Percentiles rank a stretch among this genome's conserved stretches.
These are phyloP conservation scores for Nemophila menziesii DNA, from an alignment of 257 asterid genomes.

Conservation along the genomic window DNA sequence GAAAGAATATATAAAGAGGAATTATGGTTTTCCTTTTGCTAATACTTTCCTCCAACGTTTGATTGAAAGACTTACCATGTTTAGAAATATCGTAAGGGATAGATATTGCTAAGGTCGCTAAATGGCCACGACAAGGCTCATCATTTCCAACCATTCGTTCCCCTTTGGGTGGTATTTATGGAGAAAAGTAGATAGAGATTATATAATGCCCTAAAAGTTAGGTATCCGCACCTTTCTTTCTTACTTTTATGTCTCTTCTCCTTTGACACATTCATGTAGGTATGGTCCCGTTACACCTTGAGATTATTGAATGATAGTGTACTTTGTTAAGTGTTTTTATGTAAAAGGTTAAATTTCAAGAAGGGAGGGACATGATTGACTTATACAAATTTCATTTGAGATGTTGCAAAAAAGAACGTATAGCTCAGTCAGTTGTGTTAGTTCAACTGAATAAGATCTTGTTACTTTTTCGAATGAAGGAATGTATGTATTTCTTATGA, in stretches of 20 bases:
- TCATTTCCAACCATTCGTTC: slow-evolving; percentile 12
- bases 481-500: too few species aligned
- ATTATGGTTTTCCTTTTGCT: background rate
- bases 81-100: slow-evolving; percentile 17
- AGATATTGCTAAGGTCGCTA: slow-evolving; percentile 11
- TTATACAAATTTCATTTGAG: too few species aligned
- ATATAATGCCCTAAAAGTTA: background rate
- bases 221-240: slow-evolving; percentile 3
- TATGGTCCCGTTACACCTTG: background rate
- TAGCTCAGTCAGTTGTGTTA: too few species aligned
- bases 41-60: slow-evolving; percentile 9
- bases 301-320: too few species aligned
- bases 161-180: slow-evolving; percentile 8
- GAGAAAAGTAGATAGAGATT: background rate
- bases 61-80: slow-evolving; percentile 18
- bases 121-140: slow-evolving; percentile 24
- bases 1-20: background rate
- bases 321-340: too few species aligned
- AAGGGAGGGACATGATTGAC: too few species aligned
- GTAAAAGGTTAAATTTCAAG: too few species aligned
- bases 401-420: too few species aligned
- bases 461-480: too few species aligned
- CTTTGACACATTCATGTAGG: background rate
- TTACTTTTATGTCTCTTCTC: slow-evolving; percentile 2
- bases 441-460: too few species aligned